Base-by-base conservation (phyloP, 1,284 basidiomycete genomes). In the Austroboletus niveus region DNA sequence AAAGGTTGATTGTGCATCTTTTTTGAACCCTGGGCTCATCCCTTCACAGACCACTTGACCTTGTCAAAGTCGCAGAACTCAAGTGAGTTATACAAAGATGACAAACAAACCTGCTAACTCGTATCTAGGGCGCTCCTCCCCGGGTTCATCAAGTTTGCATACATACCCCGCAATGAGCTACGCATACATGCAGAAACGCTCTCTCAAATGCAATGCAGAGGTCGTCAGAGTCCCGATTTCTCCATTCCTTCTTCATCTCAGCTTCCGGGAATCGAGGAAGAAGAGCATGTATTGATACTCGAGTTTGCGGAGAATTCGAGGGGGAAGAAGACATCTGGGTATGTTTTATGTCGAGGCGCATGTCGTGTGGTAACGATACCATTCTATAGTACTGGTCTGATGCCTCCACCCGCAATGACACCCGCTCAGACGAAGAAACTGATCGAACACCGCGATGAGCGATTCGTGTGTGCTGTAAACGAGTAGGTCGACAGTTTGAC, bases 111-210 rank as follows among this genome's bases (percentile, higher is more conserved):
- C 10, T 8, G 40, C 34, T 47, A n/a, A 63, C 36, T 8, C 12
- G n/a, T 17, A 41, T 42, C 34, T 51, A 92, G 89, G 69, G 82
- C 91, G 2, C 76, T 96, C 8, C 75, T 94, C 24, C 93, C 93
- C 2, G 83, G 89, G 54, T 73, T 92, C 38, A 77, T 96, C 58
- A 83, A 80, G 45, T 94, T 96, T 61, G 87, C 89, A 14, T 95
- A 94, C 64, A 85, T 90, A 55, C 84, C 89, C 42, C 71, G 74
- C 38, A 77, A 82, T 45, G 79, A 88, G 47, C 66, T 92, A 10
- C 78, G 80, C 48, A 76, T 87, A 41, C 80, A 88, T 48, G 75
- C 76, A 24, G 68, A 55, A 70, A 70, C 52, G 48, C 64, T 53
- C 51, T 57, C 51, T 53, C 62, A 60, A 48, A 61, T 47, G 22